phyloP scores from a whole-genome alignment of 2,329 filamentous ascomycete genomes.

The Arachnopeziza araneosa region DNA sequence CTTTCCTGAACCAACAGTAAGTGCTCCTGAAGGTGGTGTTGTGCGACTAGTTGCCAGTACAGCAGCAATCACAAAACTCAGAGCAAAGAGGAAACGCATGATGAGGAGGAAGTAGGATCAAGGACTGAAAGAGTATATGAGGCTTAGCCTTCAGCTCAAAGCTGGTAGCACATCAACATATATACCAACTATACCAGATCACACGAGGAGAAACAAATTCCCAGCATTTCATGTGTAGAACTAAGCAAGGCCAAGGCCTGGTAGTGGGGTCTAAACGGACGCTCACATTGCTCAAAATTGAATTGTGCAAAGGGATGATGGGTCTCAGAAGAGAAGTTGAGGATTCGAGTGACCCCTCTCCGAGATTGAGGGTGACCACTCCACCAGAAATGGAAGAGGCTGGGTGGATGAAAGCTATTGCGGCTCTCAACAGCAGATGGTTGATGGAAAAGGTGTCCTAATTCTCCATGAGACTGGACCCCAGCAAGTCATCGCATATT shows the following conservation, averaged over 20 bases:
- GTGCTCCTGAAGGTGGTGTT: conserved; percentile 40
- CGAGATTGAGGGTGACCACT: background rate
- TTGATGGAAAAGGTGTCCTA: background rate
- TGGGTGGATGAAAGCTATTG: background rate
- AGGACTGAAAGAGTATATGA: background rate
- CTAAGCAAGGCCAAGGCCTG: background rate
- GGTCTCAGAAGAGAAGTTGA: background rate
- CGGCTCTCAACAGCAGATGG: background rate
- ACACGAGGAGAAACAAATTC: background rate
- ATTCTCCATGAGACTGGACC: background rate
- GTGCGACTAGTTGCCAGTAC: conserved; percentile 32
- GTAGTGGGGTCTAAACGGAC: background rate
- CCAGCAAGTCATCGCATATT: background rate
- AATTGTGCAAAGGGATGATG: background rate
- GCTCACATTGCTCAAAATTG: background rate
- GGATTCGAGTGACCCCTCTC: background rate
- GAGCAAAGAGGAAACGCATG: conserved; percentile 25
- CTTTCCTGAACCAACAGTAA: conserved; percentile 38
- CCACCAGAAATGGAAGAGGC: background rate
- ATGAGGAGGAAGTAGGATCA: conserved; percentile 1
- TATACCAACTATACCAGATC: background rate
- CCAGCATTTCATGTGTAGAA: background rate
- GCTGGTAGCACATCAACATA: background rate
- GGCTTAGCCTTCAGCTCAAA: background rate
- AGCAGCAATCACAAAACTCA: conserved; percentile 21